Percentiles rank a stretch among this genome's conserved stretches.
Evolutionary conservation across 345 rosid species (phyloP).

Genomic region (Citrus maxima): DNA sequence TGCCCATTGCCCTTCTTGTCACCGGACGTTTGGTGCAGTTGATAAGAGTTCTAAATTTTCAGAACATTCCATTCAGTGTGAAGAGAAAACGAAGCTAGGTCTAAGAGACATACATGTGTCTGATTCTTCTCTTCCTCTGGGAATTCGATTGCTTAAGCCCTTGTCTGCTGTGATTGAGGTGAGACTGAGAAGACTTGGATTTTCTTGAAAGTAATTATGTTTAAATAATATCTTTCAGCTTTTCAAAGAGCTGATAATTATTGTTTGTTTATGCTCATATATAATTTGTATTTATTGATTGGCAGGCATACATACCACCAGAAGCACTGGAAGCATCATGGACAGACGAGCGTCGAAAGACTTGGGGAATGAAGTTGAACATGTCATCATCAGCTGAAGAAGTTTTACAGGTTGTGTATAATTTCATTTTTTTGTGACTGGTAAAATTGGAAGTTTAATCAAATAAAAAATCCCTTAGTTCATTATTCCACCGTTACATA

Average conservation of each 20-base stretch:
- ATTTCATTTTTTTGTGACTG: background rate
- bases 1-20: conserved; percentile 65
- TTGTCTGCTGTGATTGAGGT: conserved; percentile 76
- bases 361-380: conserved; percentile 59
- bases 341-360: conserved; percentile 53
- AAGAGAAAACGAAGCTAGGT: conserved; percentile 39
- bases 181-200: background rate
- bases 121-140: conserved; percentile 61
- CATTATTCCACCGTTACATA: background rate
- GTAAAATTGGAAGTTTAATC: background rate
- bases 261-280: background rate
- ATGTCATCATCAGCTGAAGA: conserved; percentile 60
- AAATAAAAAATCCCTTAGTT: background rate
- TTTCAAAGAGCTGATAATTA: background rate
- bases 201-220: background rate
- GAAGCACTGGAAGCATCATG: conserved; percentile 82
- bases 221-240: background rate
- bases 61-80: conserved; percentile 42
- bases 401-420: conserved; percentile 62
- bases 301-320: conserved; percentile 66
- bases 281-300: conserved; percentile 4
- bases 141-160: conserved; percentile 71
- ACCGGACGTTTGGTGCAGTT: conserved; percentile 44
- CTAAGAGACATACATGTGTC: conserved; percentile 19
- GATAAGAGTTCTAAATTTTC: conserved; percentile 24